Conservation (phyloP, 306 rosid species). For the Crotalaria pallida region DNA sequence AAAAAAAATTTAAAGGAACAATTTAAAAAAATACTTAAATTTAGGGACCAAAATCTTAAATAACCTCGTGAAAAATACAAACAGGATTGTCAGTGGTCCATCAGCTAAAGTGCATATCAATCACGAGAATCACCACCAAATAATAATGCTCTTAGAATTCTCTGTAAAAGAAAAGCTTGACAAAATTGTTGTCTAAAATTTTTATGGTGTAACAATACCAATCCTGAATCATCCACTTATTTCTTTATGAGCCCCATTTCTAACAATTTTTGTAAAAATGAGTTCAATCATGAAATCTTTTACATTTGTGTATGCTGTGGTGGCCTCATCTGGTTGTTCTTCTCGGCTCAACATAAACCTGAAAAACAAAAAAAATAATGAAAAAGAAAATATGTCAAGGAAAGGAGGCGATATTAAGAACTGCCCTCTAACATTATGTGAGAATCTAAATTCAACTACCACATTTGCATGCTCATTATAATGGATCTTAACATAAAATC, state of each 20-base stretch:
- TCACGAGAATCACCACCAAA: constrained; percentile 10
- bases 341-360: background rate
- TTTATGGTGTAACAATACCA: constrained; percentile 1
- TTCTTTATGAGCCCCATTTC: constrained; percentile 9
- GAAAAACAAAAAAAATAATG: background rate
- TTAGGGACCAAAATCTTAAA: too few species aligned
- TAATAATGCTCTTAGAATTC: constrained; percentile 3
- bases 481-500: too few species aligned
- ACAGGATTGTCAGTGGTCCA: background rate
- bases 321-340: background rate
- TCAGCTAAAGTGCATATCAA: constrained; percentile 17
- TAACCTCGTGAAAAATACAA: too few species aligned
- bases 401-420: background rate
- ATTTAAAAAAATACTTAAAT: too few species aligned
- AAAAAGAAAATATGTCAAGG: background rate
- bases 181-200: constrained; percentile 21
- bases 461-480: too few species aligned
- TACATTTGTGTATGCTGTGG: constrained; percentile 7
- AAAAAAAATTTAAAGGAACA: too few species aligned
- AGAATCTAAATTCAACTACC: too few species aligned
- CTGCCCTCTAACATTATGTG: too few species aligned
- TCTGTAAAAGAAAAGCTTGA: background rate
- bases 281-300: constrained; percentile 8
- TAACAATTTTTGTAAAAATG: background rate
- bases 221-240: constrained; percentile 12